A percentile compares a stretch with the other conserved stretches of the same genome.
These are phyloP conservation scores for Discostella pseudostelligera DNA, from an alignment of 108 stramenopile species.

Conservation along the genomic window DNA sequence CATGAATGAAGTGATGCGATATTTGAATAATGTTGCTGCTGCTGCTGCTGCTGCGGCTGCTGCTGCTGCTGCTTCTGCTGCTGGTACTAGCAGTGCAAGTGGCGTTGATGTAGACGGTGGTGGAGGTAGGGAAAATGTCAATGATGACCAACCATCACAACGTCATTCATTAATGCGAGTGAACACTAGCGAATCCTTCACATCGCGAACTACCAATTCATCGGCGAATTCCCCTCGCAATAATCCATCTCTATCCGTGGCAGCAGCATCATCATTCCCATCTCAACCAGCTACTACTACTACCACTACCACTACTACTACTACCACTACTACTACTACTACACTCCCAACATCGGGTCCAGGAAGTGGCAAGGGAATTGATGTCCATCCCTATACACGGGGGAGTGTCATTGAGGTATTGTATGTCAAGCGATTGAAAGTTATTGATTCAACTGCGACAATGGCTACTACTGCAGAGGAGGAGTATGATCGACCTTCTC, in stretches of 20 bases:
- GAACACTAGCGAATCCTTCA: not conserved
- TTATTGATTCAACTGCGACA: constrained; percentile 23
- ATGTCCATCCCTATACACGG: constrained; percentile 82
- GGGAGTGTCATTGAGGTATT: constrained; percentile 84
- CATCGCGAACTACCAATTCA: not conserved
- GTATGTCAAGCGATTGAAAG: constrained; percentile 49
- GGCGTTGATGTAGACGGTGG: too few relatives aligned
- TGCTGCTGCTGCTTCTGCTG: too few relatives aligned
- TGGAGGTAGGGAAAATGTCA: not conserved
- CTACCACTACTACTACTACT: too few relatives aligned
- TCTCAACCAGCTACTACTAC: not conserved
- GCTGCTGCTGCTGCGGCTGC: not conserved
- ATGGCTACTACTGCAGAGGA: not conserved
- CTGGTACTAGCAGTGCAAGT: too few relatives aligned
- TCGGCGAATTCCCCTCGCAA: constrained; percentile 1
- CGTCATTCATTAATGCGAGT: not conserved
- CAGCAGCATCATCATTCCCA: too few relatives aligned
- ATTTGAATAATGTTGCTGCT: not conserved
- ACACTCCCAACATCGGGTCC: constrained; percentile 20
- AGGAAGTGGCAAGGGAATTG: constrained; percentile 52
- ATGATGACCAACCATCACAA: not conserved
- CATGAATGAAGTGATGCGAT: constrained; percentile 8
- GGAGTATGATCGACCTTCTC: not conserved
- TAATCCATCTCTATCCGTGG: not conserved
- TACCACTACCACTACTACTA: too few relatives aligned